Conservation (phyloP, 2,329 filamentous ascomycete genomes). For the Huntiella bhutanensis region DNA sequence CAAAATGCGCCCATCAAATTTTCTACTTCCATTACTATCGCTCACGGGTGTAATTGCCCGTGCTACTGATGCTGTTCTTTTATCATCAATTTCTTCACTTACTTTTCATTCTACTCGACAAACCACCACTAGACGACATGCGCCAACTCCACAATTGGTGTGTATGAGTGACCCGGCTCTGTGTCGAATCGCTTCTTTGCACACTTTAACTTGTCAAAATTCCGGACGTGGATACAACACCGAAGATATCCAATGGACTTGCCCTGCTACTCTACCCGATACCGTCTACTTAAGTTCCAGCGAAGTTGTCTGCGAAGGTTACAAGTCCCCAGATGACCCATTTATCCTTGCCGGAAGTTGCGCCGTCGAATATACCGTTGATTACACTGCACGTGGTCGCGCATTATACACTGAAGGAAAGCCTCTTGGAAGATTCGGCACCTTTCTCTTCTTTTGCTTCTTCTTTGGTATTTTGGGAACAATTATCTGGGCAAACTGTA, state of each 20-base stretch:
- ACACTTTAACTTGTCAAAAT: slow-evolving; percentile 76
- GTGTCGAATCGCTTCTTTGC: slow-evolving; percentile 43
- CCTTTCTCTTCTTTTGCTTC: slow-evolving; percentile 38
- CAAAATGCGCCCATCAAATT: too few relatives aligned
- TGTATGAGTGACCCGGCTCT: slow-evolving; percentile 50
- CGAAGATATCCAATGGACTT: slow-evolving; percentile 84
- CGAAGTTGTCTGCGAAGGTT: slow-evolving; percentile 86
- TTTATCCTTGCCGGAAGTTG: slow-evolving; percentile 86
- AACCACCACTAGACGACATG: slow-evolving; percentile 59
- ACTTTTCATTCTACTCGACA: slow-evolving; percentile 49
- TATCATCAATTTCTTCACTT: slow-evolving; percentile 50
- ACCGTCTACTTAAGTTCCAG: slow-evolving; percentile 59
- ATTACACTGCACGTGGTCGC: slow-evolving; percentile 61
- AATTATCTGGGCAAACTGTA: slow-evolving; percentile 41
- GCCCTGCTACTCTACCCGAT: slow-evolving; percentile 41
- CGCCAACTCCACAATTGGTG: slow-evolving; percentile 57
- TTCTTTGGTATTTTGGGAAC: slow-evolving; percentile 41
- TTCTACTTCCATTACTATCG: too few relatives aligned
- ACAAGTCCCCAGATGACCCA: slow-evolving; percentile 53
- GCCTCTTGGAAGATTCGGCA: slow-evolving; percentile 14
- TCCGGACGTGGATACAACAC: slow-evolving; percentile 58
- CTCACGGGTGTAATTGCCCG: too few relatives aligned
- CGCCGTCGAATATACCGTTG: slow-evolving; percentile 71
- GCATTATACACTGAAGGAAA: slow-evolving; percentile 34
- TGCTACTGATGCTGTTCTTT: slow-evolving; percentile 26